Evolutionary conservation across 345 rosid species (phyloP).

Genomic region (Mallotus nudiflorus): DNA sequence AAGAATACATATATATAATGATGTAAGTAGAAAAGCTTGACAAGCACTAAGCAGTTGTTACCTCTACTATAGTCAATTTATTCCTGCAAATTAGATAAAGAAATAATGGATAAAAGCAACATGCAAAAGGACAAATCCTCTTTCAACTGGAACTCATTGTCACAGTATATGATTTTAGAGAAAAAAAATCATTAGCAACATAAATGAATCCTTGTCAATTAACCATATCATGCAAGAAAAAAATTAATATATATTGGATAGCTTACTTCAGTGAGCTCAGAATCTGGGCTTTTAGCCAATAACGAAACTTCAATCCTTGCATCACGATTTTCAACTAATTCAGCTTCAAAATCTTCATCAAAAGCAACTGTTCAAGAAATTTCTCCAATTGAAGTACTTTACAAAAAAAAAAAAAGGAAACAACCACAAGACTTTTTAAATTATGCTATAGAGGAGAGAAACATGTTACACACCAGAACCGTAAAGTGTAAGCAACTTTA

Average conservation of each 20-base stretch:
- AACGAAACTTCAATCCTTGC: constrained; percentile 80
- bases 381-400: neutral
- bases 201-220: neutral
- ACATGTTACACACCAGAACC: constrained; percentile 69
- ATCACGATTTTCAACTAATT: constrained; percentile 72
- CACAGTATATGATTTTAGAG: neutral
- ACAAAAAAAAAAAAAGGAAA: neutral
- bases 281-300: constrained; percentile 62
- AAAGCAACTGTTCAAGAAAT: constrained; percentile 65
- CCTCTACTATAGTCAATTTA: neutral
- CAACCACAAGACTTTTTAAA: neutral
- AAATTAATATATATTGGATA: constrained; percentile 15
- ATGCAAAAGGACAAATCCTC: neutral
- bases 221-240: neutral
- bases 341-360: constrained; percentile 99
- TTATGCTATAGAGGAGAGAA: constrained; percentile 8
- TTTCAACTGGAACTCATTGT: too few species aligned
- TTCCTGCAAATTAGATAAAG: neutral
- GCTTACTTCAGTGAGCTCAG: constrained; percentile 85
- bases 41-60: neutral
- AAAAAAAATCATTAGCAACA: neutral
- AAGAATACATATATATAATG: too few species aligned
- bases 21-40: neutral
- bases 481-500: constrained; percentile 81
- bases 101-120: neutral